Evolutionary conservation across 441 rosid species (phyloP), one percentile per base, ranked within the genome.

Genomic region (Flueggea neowawraea): DNA sequence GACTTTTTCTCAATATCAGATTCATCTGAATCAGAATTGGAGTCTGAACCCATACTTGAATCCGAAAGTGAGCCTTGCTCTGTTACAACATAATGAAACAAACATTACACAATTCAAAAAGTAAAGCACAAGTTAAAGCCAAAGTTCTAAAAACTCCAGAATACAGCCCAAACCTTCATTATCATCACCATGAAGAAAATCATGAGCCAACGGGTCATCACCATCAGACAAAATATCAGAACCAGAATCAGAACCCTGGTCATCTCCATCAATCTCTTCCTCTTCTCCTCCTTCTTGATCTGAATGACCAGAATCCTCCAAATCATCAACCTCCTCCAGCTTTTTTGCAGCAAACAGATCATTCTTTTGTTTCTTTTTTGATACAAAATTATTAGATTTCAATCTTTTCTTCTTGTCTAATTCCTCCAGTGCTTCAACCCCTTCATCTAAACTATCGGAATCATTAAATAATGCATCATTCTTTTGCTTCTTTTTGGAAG

Each of bases 221-320:
- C 77, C 82, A 53, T 86, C 94, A 2, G 90, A 84, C 39, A 81
- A 77, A 28, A 78, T 67, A n/a, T 86, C 96, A 52, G 94, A 90
- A 59, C 77, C 86, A 63, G 82, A 83, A 76, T 62, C 84, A 32
- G 80, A 79, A 3, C 62, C 81, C 48, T 62, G 69, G 22, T 69
- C 88, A 53, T 64, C 73, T 14, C 56, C 80, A 28, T 63, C 79
- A 47, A 63, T 71, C 33, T 79, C 84, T 17, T 61, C 75, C 2
- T 31, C 64, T 33, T 74, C 81, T 56, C 78, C 28, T 22, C 28
- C 80, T 45, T 59, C 66, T 43, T 74, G 89, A 2, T 73, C 73
- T 33, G 64, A 65, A 33, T 60, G 61, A 57, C 74, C 83, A 48
- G 80, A 75, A 64, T 84, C 89, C 51, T 76, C 83, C 4, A 62